Evolutionary conservation across 2,329 filamentous ascomycete genomes (phyloP), one percentile per base, ranked within the genome.

Genomic region (Claviceps pazoutovae): DNA sequence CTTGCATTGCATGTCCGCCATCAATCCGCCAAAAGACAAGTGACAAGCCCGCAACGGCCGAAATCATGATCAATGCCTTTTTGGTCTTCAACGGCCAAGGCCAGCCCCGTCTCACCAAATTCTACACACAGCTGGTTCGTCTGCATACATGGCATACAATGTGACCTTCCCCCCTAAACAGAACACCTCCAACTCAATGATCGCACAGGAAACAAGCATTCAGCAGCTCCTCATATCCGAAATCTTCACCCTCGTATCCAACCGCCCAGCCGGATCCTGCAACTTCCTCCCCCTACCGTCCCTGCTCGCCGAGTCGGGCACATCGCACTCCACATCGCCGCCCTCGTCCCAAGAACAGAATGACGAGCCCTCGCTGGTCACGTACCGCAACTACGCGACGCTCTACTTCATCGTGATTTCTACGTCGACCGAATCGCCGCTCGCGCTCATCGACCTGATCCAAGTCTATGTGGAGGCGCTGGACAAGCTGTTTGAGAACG

Each of bases 351-450:
- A 83, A 41, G 83, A 81, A 52, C 80, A 86, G 69, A 90, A 88
- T 64, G 93, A 97, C 69, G 85, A 89, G 11, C 93, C 93, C 9
- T 93, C 89, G 5, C 86, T 97, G 54, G 89, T 98, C 46, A 97
- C 93, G 8, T 98, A 98, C 75, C 88, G 93, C 53, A 88, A 95
- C 75, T 98, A 97, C 65, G 93, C 93, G 9, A 98, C 93, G 0
- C 84, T 98, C 55, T 97, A 94, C 72, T 98, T 98, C 73, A 98
- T 98, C 68, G 76, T 98, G 66, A 98, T 98, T 63, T 93, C 86
- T 38, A 98, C 94, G 4, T 88, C 89, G 5, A 96, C 93, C 54
- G 93, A 98, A 69, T 95, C 88, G 1, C 93, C 93, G 0, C 83
- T 98, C 3, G 93, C 93, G 1, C 78, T 98, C 23, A 89, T 98